A percentile compares a stretch with the other conserved stretches of the same genome.
Conservation (phyloP, 768 basidiomycete species). For the Kwoniella botswanensis region DNA sequence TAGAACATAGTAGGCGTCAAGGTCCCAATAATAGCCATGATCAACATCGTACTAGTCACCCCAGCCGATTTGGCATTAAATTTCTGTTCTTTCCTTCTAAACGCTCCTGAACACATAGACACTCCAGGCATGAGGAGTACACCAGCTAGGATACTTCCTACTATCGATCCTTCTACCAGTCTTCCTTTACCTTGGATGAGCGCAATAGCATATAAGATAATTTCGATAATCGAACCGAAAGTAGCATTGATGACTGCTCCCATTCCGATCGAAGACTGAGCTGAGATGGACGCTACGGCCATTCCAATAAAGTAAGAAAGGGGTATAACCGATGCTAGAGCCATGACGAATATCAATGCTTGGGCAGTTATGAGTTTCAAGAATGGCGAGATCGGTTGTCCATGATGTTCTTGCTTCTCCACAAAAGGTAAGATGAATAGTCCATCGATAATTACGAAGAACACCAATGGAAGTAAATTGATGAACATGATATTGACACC, state of each 20-base stretch:
- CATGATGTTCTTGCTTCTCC: constrained; percentile 66
- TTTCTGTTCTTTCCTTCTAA: constrained; percentile 89
- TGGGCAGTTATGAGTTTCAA: constrained; percentile 74
- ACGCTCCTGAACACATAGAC: constrained; percentile 90
- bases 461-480: constrained; percentile 89
- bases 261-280: constrained; percentile 98
- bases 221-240: constrained; percentile 97
- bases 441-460: constrained; percentile 94
- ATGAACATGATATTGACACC: constrained; percentile 98
- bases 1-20: constrained; percentile 96
- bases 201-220: constrained; percentile 88
- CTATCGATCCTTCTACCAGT: constrained; percentile 94
- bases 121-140: constrained; percentile 95
- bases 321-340: constrained; percentile 89
- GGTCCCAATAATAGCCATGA: constrained; percentile 98
- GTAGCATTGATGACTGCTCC: constrained; percentile 99
- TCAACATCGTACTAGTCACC: constrained; percentile 98
- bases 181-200: constrained; percentile 88
- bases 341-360: constrained; percentile 78
- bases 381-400: constrained; percentile 68
- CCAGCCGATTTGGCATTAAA: constrained; percentile 99
- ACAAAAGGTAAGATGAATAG: constrained; percentile 76
- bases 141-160: constrained; percentile 92
- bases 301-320: constrained; percentile 99
- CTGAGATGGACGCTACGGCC: constrained; percentile 99